Percentiles rank a stretch among this genome's conserved stretches.
Evolutionary conservation across 441 rosid species (phyloP).

Genomic region (Populus tomentosa): DNA sequence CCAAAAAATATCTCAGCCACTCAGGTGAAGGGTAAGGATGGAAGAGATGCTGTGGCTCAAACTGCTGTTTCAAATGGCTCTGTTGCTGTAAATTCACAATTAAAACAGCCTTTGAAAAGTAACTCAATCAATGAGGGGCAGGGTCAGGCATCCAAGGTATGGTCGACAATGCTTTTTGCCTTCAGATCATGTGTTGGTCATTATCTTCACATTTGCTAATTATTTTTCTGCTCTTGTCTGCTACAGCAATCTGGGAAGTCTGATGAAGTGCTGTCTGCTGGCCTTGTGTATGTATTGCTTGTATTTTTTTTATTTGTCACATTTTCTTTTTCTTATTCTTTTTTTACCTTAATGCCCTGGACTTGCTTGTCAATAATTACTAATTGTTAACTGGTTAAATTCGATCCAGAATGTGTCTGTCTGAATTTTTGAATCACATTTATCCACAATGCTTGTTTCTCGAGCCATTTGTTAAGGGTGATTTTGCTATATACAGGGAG

Average conservation of each 20-base stretch:
- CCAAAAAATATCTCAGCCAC: constrained; percentile 39
- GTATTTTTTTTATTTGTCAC: neutral
- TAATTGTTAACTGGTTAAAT: neutral
- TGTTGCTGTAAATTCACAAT: constrained; percentile 31
- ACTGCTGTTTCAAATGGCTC: constrained; percentile 47
- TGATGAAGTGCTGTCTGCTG: constrained; percentile 41
- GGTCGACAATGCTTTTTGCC: constrained; percentile 4
- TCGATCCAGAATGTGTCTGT: neutral
- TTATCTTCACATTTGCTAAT: constrained; percentile 20
- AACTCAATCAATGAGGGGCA: constrained; percentile 48
- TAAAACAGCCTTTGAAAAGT: constrained; percentile 48
- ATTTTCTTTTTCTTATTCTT: neutral
- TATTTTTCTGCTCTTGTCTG: constrained; percentile 27
- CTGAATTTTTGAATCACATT: neutral
- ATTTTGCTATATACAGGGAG: constrained; percentile 53
- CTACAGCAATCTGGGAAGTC: constrained; percentile 59
- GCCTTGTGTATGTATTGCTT: constrained; percentile 43
- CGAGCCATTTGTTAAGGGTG: constrained; percentile 23
- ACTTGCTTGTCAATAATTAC: neutral
- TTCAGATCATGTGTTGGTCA: neutral
- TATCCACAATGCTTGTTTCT: constrained; percentile 1
- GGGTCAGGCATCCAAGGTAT: constrained; percentile 50
- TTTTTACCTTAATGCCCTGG: neutral
- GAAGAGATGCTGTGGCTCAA: constrained; percentile 31
- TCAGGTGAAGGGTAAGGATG: constrained; percentile 43